Conservation (phyloP, 331 rosid genomes). For the Stylosanthes scabra region DNA sequence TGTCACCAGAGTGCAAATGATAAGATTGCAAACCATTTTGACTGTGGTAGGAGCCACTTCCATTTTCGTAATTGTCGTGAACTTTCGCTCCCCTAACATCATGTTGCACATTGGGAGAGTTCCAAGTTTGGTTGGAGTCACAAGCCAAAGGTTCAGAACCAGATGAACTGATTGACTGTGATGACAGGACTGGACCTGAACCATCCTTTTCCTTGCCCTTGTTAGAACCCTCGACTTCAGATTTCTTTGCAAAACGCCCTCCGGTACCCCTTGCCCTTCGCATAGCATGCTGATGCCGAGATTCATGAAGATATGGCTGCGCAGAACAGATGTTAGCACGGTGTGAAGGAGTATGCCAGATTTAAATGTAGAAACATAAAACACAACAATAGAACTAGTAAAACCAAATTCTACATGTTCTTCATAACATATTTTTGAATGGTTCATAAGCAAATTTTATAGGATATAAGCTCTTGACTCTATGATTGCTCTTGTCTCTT, state of each 20-base stretch:
- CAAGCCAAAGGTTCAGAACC: constrained; percentile 81
- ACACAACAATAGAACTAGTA: neutral
- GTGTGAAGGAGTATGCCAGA: constrained; percentile 9
- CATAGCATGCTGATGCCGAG: constrained; percentile 97
- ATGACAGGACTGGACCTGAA: constrained; percentile 73
- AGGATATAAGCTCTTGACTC: neutral
- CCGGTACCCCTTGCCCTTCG: constrained; percentile 92
- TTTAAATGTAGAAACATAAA: neutral
- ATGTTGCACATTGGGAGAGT: constrained; percentile 64
- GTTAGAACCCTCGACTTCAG: constrained; percentile 49
- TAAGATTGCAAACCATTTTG: constrained; percentile 64
- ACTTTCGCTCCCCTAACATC: constrained; percentile 56
- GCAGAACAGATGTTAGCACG: constrained; percentile 42
- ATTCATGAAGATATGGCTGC: constrained; percentile 98
- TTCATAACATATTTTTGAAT: neutral
- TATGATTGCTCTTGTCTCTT: constrained; percentile 9
- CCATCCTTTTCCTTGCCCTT: constrained; percentile 60
- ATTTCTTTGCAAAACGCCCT: constrained; percentile 95
- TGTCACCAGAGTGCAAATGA: constrained; percentile 59
- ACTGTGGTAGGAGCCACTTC: constrained; percentile 56
- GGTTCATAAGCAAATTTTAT: neutral
- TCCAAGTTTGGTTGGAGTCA: constrained; percentile 86
- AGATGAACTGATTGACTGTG: constrained; percentile 85
- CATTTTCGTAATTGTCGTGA: constrained; percentile 52
- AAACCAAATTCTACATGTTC: constrained; percentile 1